phyloP scores from a whole-genome alignment of 2,329 filamentous ascomycete species.

The Blastomyces gilchristii region DNA sequence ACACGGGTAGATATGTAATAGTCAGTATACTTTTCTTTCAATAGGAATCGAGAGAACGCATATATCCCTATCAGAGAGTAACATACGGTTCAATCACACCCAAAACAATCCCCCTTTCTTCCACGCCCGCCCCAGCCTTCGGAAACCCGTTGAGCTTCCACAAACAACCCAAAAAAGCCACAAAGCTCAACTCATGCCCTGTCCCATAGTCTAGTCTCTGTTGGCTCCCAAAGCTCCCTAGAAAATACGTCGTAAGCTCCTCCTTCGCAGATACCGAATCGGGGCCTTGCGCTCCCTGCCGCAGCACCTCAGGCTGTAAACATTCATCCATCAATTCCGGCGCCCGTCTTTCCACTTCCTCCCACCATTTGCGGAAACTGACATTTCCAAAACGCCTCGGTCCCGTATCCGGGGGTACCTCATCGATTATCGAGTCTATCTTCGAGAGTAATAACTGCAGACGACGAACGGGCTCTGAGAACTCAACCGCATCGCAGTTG shows the following conservation, averaged over 20 bases:
- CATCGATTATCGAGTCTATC: constrained; percentile 58
- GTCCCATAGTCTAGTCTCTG: constrained; percentile 92
- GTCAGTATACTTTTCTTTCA: background rate
- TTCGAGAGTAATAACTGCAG: constrained; percentile 57
- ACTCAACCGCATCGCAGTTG: constrained; percentile 33
- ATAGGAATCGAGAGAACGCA: background rate
- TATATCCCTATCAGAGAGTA: background rate
- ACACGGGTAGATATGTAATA: background rate
- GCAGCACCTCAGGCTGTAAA: constrained; percentile 43
- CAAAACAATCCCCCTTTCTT: constrained; percentile 71
- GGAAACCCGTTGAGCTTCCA: constrained; percentile 83
- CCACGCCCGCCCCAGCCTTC: constrained; percentile 42
- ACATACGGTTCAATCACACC: constrained; percentile 73
- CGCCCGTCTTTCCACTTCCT: constrained; percentile 53
- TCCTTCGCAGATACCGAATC: constrained; percentile 43
- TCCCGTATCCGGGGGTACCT: constrained; percentile 73
- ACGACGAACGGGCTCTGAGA: constrained; percentile 49
- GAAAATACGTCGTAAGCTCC: constrained; percentile 68
- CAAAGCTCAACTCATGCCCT: constrained; percentile 87
- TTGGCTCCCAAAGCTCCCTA: constrained; percentile 77
- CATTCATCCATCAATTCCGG: constrained; percentile 47
- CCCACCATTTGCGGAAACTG: constrained; percentile 77
- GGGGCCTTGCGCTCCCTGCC: constrained; percentile 20
- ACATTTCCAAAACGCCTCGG: constrained; percentile 86
- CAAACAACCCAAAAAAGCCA: constrained; percentile 78